A percentile compares a stretch with the other conserved stretches of the same genome.
Conservation (phyloP, 1,284 basidiomycete genomes). For the Cryptococcus wingfieldii region DNA sequence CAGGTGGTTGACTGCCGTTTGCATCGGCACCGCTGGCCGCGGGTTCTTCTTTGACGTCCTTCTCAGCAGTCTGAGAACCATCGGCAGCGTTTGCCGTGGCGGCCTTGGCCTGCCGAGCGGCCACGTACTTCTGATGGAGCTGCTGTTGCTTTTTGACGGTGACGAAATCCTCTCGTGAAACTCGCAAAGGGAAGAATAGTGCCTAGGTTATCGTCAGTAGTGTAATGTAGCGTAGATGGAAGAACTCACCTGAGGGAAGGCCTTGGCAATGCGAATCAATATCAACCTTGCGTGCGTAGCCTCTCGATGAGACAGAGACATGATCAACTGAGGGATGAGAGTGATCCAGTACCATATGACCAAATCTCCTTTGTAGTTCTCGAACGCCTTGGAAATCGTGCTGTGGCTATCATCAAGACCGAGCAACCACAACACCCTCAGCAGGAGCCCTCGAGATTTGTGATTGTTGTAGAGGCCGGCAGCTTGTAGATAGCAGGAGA, state of each 20-base stretch:
- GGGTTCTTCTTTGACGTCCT: conserved; percentile 26
- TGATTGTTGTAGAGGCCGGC: conserved; percentile 92
- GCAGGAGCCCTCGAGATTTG: conserved; percentile 86
- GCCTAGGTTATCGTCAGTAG: conserved; percentile 56
- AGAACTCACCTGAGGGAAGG: conserved; percentile 77
- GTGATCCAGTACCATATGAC: conserved; percentile 99
- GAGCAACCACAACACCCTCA: conserved; percentile 93
- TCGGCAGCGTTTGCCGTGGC: conserved; percentile 52
- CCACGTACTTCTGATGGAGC: conserved; percentile 23
- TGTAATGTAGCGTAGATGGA: neutral
- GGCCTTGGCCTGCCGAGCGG: conserved; percentile 35
- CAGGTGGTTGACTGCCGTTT: conserved; percentile 29
- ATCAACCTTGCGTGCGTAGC: conserved; percentile 88
- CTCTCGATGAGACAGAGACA: conserved; percentile 86
- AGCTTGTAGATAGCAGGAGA: conserved; percentile 97
- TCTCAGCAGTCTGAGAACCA: conserved; percentile 26
- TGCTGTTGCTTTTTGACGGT: conserved; percentile 46
- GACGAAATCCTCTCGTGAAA: conserved; percentile 81
- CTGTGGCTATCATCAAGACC: conserved; percentile 78
- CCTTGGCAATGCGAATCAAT: conserved; percentile 83
- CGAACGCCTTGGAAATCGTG: conserved; percentile 80
- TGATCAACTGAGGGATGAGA: conserved; percentile 90
- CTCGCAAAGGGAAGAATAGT: conserved; percentile 91
- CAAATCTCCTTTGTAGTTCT: conserved; percentile 93
- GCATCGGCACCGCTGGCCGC: conserved; percentile 17